Evolutionary conservation across 192 early-diverging fungal genomes (phyloP).

Genomic region (Phycomyces blakesleeanus): DNA sequence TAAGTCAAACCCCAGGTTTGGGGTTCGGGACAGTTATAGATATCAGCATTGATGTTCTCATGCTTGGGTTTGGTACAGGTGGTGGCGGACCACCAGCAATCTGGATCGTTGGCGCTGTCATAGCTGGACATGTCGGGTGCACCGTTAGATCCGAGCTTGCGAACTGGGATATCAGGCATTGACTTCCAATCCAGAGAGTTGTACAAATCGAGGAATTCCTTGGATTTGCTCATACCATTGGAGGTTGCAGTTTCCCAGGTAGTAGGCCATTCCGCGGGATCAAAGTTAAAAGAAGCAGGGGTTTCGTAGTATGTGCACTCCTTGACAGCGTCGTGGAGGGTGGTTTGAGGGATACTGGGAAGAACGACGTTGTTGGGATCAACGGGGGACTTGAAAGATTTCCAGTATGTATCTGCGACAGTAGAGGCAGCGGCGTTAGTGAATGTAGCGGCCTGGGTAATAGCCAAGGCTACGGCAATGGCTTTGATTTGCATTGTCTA

Average conservation of each 20-base stretch:
- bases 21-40: slow-evolving; percentile 32
- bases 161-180: slow-evolving; percentile 35
- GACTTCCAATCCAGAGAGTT: slow-evolving; percentile 40
- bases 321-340: slow-evolving; percentile 24
- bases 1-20: slow-evolving; percentile 52
- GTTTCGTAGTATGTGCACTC: slow-evolving; percentile 28
- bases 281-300: slow-evolving; percentile 10
- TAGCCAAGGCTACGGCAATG: slow-evolving; percentile 18
- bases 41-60: slow-evolving; percentile 22
- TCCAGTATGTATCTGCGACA: slow-evolving; percentile 12
- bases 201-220: slow-evolving; percentile 38
- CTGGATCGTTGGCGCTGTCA: slow-evolving; percentile 15
- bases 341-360: slow-evolving; percentile 29
- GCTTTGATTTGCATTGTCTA: slow-evolving; percentile 31
- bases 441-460: slow-evolving; percentile 17
- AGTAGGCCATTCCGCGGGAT: slow-evolving; percentile 26
- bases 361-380: slow-evolving; percentile 32
- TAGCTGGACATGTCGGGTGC: slow-evolving; percentile 27
- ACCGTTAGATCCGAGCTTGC: slow-evolving; percentile 15
- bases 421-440: slow-evolving; percentile 9
- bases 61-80: slow-evolving; percentile 27
- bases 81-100: slow-evolving; percentile 46
- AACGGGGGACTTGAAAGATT: slow-evolving; percentile 17
- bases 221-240: slow-evolving; percentile 33
- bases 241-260: slow-evolving; percentile 32